A percentile compares a stretch with the other conserved stretches of the same genome.
These are phyloP conservation scores for Microbotryomycetes sp. DNA, from an alignment of 1,284 basidiomycete species.

Conservation along the genomic window DNA sequence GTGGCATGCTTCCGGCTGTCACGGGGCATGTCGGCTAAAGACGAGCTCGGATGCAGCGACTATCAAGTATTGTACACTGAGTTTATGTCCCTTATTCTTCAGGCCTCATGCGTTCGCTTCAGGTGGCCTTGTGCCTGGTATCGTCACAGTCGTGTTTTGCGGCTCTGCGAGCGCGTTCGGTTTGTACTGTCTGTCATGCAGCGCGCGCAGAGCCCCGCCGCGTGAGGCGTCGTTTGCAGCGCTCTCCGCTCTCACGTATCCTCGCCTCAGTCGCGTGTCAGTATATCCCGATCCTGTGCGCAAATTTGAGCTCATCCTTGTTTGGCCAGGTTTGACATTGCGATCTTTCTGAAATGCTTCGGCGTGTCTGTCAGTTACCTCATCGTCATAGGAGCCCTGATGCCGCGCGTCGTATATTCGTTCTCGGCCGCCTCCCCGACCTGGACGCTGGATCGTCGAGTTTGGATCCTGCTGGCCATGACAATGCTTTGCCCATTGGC, in stretches of 20 bases:
- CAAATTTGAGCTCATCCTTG: constrained; percentile 45
- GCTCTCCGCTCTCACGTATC: constrained; percentile 72
- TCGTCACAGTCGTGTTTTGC: constrained; percentile 80
- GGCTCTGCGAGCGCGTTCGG: constrained; percentile 75
- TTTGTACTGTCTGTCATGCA: constrained; percentile 78
- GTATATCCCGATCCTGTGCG: constrained; percentile 14
- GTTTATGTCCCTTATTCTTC: constrained; percentile 35
- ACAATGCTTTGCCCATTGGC: constrained; percentile 76
- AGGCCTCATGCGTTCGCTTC: constrained; percentile 42
- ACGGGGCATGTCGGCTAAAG: neutral
- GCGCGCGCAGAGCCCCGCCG: constrained; percentile 71
- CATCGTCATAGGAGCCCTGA: constrained; percentile 83
- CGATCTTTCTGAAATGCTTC: constrained; percentile 90
- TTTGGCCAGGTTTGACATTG: constrained; percentile 75
- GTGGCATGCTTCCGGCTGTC: neutral
- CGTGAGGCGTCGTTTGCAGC: constrained; percentile 76
- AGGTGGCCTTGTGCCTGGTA: constrained; percentile 54
- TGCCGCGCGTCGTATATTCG: constrained; percentile 85
- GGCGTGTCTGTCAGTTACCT: constrained; percentile 85
- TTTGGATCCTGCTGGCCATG: constrained; percentile 80
- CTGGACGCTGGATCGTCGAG: constrained; percentile 66
- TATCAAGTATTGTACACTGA: neutral
- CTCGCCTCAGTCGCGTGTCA: constrained; percentile 42
- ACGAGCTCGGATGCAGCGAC: neutral
- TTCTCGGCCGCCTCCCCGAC: constrained; percentile 60